Evolutionary conservation across 2,329 filamentous ascomycete species (phyloP), one percentile per base, ranked within the genome.

Genomic region (Claviceps africana): DNA sequence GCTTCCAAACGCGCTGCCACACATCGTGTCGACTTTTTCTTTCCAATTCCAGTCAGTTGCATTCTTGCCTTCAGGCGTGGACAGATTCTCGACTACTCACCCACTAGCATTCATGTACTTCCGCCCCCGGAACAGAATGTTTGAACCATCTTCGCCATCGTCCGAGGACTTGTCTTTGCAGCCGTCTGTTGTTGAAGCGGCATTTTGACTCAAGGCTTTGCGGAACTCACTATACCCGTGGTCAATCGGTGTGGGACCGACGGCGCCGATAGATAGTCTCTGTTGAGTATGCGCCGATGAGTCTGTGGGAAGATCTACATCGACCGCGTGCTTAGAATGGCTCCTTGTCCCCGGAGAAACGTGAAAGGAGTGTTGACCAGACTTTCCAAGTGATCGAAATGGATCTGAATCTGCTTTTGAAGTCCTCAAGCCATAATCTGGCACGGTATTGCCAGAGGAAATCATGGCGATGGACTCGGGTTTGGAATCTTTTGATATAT

Each of bases 1-100:
- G 76, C 62, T 73, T 77, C 58, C 76, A 60, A 65, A 78, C 70
- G 17, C 64, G 69, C 55, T 74, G 71, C 74, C 72, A 73, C 33
- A 78, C 67, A 28, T 73, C 70, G 48, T 69, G 68, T 48, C 66
- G 60, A 28, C 66, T 65, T 57, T 68, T 75, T 48, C 63, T 67
- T 67, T 52, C 68, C 13, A 15, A 15, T 21, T 11, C 17, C 2
- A 3, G 46, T 52, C 35, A 30, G 19, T 19, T 6, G 31, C 21
- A 44, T 46, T 6, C 19, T 28, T 25, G 17, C 17, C 17, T 9
- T 17, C 21, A 11, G 7, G 2, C 19, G 22, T 17, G 31, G 21
- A 31, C n/a, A 11, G 6, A 28, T 8, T 46, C 22, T 17, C 10
- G 13, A 10, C 42, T 39, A 57, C 65, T 48, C 62, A 73, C 70